These are phyloP conservation scores for Candida maltosa DNA, from an alignment of 805 yeast genomes.

Conservation along the genomic window DNA sequence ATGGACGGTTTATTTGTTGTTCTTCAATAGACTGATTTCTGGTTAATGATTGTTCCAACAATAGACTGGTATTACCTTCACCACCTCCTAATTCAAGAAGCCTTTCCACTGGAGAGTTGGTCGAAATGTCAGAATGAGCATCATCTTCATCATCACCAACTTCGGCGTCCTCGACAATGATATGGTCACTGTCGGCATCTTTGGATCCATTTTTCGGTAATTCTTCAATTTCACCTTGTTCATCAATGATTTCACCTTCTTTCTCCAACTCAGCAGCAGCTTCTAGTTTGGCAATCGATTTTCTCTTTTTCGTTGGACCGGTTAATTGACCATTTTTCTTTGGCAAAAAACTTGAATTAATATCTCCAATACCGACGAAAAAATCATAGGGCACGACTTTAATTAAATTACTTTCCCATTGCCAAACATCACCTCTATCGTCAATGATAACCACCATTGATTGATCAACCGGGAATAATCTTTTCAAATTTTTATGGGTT, in stretches of 20 bases:
- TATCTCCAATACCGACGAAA: constrained; percentile 96
- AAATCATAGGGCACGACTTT: constrained; percentile 95
- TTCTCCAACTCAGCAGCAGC: constrained; percentile 18
- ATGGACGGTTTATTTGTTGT: constrained; percentile 78
- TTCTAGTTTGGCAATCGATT: constrained; percentile 55
- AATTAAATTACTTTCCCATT: constrained; percentile 88
- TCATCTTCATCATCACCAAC: constrained; percentile 8
- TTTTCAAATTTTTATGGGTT: constrained; percentile 80
- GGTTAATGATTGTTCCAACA: constrained; percentile 57
- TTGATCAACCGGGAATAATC: constrained; percentile 93
- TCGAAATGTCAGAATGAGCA: constrained; percentile 8
- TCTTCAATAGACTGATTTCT: constrained; percentile 71
- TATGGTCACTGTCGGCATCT: too few relatives aligned
- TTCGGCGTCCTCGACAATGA: too few relatives aligned
- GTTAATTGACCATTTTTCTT: constrained; percentile 56
- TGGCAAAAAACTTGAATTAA: constrained; percentile 88
- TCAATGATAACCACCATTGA: constrained; percentile 95
- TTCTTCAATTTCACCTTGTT: constrained; percentile 7
- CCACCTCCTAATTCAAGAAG: constrained; percentile 45
- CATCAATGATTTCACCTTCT: not conserved
- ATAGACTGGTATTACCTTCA: constrained; percentile 44
- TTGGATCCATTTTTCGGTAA: too few relatives aligned
- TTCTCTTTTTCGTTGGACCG: constrained; percentile 64
- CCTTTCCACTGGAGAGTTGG: constrained; percentile 44
- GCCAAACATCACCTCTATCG: constrained; percentile 98